These are phyloP conservation scores for Rosa multiflora DNA, from an alignment of 306 rosid genomes.

Conservation along the genomic window DNA sequence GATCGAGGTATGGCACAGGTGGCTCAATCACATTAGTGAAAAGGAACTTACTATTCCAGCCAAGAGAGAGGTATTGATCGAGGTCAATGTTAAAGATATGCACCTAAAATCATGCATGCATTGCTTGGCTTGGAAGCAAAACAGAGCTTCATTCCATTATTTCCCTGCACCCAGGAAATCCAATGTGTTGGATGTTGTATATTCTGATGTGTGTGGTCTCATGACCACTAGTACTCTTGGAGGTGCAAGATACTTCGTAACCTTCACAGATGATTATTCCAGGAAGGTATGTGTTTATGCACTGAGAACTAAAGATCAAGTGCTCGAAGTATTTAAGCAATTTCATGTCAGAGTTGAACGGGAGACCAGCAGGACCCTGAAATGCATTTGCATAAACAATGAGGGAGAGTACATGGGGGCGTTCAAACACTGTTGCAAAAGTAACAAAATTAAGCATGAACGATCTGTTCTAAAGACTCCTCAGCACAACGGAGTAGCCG, in stretches of 20 bases:
- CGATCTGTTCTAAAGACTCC: not conserved
- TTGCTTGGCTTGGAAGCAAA: conserved; percentile 4
- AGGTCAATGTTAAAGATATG: not conserved
- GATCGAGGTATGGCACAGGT: conserved; percentile 7
- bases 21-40: not conserved
- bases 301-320: not conserved
- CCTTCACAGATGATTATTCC: conserved; percentile 10
- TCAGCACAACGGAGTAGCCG: not conserved
- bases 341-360: not conserved
- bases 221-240: not conserved
- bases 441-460: not conserved
- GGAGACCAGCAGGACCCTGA: not conserved
- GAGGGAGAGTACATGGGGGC: not conserved
- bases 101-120: not conserved
- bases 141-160: not conserved
- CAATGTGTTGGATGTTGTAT: not conserved
- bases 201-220: not conserved
- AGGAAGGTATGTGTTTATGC: not conserved
- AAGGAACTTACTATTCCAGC: conserved; percentile 3
- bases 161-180: not conserved
- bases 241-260: not conserved
- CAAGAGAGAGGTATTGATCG: not conserved
- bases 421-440: not conserved
- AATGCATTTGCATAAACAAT: not conserved
- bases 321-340: not conserved